These are phyloP conservation scores for Scheffersomyces lignosus DNA, from an alignment of 805 yeast genomes.

Conservation along the genomic window DNA sequence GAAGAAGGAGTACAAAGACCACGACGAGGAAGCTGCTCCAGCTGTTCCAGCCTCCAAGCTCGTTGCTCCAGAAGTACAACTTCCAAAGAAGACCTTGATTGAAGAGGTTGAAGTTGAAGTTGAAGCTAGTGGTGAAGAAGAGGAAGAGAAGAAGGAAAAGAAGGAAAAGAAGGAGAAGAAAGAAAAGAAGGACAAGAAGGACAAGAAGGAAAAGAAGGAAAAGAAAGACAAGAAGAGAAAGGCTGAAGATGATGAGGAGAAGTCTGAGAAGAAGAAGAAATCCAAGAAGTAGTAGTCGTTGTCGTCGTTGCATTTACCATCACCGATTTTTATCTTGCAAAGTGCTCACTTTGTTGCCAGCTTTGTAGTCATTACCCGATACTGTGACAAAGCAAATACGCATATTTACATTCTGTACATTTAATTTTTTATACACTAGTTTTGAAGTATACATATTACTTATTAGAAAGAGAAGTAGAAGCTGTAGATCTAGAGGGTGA, in stretches of 20 bases:
- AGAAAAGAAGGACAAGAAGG: conserved; percentile 61
- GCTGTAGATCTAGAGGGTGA: too few species aligned
- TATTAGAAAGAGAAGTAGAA: too few species aligned
- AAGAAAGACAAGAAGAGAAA: conserved; percentile 38
- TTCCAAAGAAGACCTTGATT: conserved; percentile 52
- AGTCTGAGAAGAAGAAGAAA: conserved; percentile 52
- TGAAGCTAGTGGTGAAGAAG: conserved; percentile 20
- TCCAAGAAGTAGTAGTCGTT: conserved; percentile 35
- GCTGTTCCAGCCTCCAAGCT: conserved; percentile 57
- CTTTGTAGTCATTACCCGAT: too few species aligned
- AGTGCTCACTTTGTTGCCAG: too few species aligned
- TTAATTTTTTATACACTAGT: too few species aligned
- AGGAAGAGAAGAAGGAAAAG: conserved; percentile 35
- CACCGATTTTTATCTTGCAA: background rate
- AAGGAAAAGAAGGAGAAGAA: conserved; percentile 53
- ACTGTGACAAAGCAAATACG: too few species aligned
- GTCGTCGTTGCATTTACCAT: background rate
- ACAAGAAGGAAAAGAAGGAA: conserved; percentile 58
- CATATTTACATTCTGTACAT: too few species aligned
- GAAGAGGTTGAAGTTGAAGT: conserved; percentile 39
- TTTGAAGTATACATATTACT: too few species aligned
- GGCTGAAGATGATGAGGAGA: conserved; percentile 39
- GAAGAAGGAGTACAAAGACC: conserved; percentile 82
- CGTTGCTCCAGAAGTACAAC: conserved; percentile 44
- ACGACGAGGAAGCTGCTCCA: conserved; percentile 58